A percentile compares a stretch with the other conserved stretches of the same genome.
Evolutionary conservation across 805 yeast genomes (phyloP).

Genomic region (Millerago galiae): DNA sequence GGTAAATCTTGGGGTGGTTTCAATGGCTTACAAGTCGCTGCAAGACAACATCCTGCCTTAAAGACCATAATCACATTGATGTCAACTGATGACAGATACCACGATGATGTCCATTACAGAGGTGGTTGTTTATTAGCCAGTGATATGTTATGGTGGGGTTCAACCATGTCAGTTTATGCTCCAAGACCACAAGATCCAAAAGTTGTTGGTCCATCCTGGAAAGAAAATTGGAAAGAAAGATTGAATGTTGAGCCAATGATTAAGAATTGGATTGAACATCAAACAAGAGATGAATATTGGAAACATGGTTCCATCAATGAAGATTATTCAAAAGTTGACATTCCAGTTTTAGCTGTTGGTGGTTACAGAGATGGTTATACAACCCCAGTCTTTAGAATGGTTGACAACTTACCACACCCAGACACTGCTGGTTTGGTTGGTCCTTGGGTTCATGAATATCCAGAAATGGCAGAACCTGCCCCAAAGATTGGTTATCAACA

Average conservation of each 20-base stretch:
- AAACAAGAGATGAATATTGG: conserved; percentile 40
- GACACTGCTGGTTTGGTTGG: conserved; percentile 33
- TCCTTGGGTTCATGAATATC: conserved; percentile 46
- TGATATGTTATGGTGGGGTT: conserved; percentile 47
- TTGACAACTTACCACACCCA: conserved; percentile 31
- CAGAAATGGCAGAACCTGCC: conserved; percentile 40
- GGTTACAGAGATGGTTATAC: conserved; percentile 46
- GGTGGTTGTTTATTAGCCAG: conserved; percentile 40
- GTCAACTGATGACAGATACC: conserved; percentile 42
- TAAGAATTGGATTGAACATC: conserved; percentile 37
- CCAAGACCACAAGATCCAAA: conserved; percentile 42
- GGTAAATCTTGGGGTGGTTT: conserved; percentile 47
- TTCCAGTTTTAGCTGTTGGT: conserved; percentile 39
- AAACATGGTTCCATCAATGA: conserved; percentile 42
- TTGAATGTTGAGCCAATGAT: conserved; percentile 35
- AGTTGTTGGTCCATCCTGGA: conserved; percentile 34
- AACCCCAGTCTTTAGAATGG: conserved; percentile 37
- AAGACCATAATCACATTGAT: conserved; percentile 37
- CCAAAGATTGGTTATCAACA: conserved; percentile 41
- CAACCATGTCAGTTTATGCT: conserved; percentile 38
- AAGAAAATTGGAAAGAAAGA: conserved; percentile 34
- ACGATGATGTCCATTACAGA: conserved; percentile 44
- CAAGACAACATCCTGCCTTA: conserved; percentile 40
- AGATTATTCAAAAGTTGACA: conserved; percentile 32
- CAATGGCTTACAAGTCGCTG: conserved; percentile 40